Evolutionary conservation across 345 rosid genomes (phyloP).

Genomic region (Melaleuca quinquenervia): DNA sequence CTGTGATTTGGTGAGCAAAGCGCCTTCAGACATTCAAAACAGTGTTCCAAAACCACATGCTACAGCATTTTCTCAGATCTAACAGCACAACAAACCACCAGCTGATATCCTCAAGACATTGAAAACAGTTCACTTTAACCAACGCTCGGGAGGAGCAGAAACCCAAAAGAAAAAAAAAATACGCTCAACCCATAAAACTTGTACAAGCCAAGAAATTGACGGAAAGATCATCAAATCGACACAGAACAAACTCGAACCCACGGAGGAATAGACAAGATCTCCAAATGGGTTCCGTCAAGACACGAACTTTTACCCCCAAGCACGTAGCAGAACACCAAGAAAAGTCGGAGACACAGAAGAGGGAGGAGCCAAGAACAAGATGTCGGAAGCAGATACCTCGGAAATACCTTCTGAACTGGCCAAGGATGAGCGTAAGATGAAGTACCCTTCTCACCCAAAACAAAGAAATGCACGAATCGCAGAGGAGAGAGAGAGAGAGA

Average conservation of each 20-base stretch:
- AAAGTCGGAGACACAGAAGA: neutral
- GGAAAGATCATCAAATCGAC: neutral
- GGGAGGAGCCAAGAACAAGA: neutral
- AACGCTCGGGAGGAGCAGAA: neutral
- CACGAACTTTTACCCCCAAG: neutral
- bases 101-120: neutral
- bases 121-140: neutral
- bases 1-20: neutral
- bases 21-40: neutral
- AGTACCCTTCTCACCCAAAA: neutral
- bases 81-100: neutral
- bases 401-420: neutral
- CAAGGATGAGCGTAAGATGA: neutral
- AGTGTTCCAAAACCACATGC: neutral
- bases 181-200: neutral
- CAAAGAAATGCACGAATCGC: conserved; percentile 15
- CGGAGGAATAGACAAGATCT: neutral
- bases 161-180: neutral
- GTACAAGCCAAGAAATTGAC: neutral
- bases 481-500: conserved; percentile 3
- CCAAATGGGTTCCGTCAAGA: neutral
- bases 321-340: neutral
- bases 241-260: neutral
- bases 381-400: neutral
- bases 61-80: neutral